Evolutionary conservation across 225 moss, liverwort and hornwort species (phyloP), one percentile per base, ranked within the genome.

Genomic region (Sphagnum contortum): DNA sequence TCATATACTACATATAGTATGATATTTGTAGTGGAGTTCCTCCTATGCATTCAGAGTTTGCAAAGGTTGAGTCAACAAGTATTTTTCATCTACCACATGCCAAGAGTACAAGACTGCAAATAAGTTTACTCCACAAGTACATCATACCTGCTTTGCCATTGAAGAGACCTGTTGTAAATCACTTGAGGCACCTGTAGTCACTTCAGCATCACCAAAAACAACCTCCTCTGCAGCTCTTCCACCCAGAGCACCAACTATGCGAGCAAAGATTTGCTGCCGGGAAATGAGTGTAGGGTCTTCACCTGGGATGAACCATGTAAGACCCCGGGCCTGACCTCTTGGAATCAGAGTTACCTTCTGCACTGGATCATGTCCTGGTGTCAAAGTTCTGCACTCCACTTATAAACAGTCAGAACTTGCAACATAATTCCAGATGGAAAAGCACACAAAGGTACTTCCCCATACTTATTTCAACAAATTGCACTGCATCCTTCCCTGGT

Each of bases 291-390:
- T 63, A 46, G 63, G 70, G 8, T 70, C 70, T 55, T 70, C 70
- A 9, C 70, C 64, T 4, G 70, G 70, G 56, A 64, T 64, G 63
- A 70, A 70, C 62, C 62, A 70, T 3, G 70, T 70, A 49, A 70
- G 64, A 56, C 70, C 70, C 2, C 70, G 63, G 12, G 63, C 64
- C 9, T 64, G 63, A 5, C 70, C 70, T 48, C 70, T 70, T 3
- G 70, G 70, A 45, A 70, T 64, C 7, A 70, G 48, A 9, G 70
- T 63, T 12, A 70, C 64, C 70, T 70, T 70, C 47, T 63, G 63
- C 55, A 70, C 63, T 10, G 70, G 45, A 44, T 70, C 70, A 44
- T 70, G 64, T 45, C 64, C 64, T 48, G 70, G 70, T 49, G 64
- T 70, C 70, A 70, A 70, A 9, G 70, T 64, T 9, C 70, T 64